These are phyloP conservation scores for Ceratocystis smalleyi DNA, from an alignment of 2,329 filamentous ascomycete species.

Conservation along the genomic window DNA sequence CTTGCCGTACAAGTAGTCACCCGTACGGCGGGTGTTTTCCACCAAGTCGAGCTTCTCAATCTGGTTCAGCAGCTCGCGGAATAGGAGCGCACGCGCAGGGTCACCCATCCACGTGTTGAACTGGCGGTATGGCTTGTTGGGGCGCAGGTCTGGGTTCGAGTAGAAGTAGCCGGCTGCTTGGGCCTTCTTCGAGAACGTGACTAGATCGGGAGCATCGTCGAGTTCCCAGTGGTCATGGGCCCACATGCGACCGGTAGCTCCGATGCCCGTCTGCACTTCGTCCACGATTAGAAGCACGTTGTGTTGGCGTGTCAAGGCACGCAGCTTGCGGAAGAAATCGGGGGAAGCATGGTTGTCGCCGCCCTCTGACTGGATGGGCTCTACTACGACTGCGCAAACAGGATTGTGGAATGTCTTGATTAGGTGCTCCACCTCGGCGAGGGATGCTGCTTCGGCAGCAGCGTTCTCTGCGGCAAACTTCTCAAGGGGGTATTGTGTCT, in stretches of 20 bases:
- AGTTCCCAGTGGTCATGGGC: conserved; percentile 75
- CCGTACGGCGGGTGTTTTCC: conserved; percentile 58
- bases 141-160: conserved; percentile 55
- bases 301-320: conserved; percentile 54
- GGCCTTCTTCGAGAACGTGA: conserved; percentile 81
- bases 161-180: conserved; percentile 76
- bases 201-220: conserved; percentile 58
- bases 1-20: conserved; percentile 60
- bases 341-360: conserved; percentile 73
- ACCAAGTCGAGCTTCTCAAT: conserved; percentile 66
- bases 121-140: conserved; percentile 71
- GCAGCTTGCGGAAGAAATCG: conserved; percentile 60
- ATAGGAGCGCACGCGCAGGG: conserved; percentile 59
- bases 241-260: conserved; percentile 79
- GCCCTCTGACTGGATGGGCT: conserved; percentile 71
- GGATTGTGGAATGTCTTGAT: conserved; percentile 53
- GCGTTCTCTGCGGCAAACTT: conserved; percentile 54
- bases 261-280: conserved; percentile 71
- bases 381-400: conserved; percentile 57
- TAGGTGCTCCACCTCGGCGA: conserved; percentile 56
- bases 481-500: conserved; percentile 60
- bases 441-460: conserved; percentile 54
- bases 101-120: conserved; percentile 86
- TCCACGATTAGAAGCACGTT: conserved; percentile 64
- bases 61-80: conserved; percentile 63